Percentiles rank a stretch among this genome's conserved stretches.
Evolutionary conservation across 768 basidiomycete genomes (phyloP).

Genomic region (Pisolithus marmoratus): DNA sequence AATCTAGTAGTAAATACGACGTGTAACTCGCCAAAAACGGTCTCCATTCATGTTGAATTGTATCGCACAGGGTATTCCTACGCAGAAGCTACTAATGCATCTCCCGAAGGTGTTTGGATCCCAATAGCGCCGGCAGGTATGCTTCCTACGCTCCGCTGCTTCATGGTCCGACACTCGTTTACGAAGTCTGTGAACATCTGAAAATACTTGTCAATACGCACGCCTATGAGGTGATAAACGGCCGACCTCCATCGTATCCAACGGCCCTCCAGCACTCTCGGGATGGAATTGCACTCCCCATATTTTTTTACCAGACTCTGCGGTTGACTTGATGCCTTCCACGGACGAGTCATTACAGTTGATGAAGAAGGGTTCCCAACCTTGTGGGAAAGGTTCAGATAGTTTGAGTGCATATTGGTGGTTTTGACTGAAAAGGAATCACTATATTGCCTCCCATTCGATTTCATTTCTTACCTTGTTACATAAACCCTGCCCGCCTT

Average conservation of each 20-base stretch:
- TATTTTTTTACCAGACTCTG: constrained; percentile 80
- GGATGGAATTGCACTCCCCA: constrained; percentile 99
- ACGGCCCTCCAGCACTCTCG: constrained; percentile 95
- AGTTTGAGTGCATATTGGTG: constrained; percentile 97
- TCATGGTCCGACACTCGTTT: constrained; percentile 65
- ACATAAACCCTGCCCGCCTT: constrained; percentile 96
- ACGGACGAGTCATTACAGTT: constrained; percentile 99
- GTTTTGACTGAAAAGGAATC: constrained; percentile 62
- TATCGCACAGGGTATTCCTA: constrained; percentile 15
- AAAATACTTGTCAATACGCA: background rate
- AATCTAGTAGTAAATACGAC: background rate
- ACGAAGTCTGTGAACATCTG: constrained; percentile 96
- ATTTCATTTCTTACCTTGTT: constrained; percentile 54
- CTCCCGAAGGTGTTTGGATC: constrained; percentile 14
- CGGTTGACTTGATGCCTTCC: constrained; percentile 95
- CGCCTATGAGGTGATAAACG: too few species aligned
- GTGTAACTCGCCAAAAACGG: background rate
- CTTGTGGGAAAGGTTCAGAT: constrained; percentile 90
- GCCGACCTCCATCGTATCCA: constrained; percentile 93
- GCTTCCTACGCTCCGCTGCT: constrained; percentile 27
- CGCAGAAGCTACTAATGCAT: constrained; percentile 27
- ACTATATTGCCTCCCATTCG: background rate
- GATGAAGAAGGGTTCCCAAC: constrained; percentile 99
- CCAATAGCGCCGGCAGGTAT: constrained; percentile 14
- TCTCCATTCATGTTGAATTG: background rate